A percentile compares a stretch with the other conserved stretches of the same genome.
Evolutionary conservation across 352 stramenopile species (phyloP).

Genomic region (Aphanomyces cochlioides): DNA sequence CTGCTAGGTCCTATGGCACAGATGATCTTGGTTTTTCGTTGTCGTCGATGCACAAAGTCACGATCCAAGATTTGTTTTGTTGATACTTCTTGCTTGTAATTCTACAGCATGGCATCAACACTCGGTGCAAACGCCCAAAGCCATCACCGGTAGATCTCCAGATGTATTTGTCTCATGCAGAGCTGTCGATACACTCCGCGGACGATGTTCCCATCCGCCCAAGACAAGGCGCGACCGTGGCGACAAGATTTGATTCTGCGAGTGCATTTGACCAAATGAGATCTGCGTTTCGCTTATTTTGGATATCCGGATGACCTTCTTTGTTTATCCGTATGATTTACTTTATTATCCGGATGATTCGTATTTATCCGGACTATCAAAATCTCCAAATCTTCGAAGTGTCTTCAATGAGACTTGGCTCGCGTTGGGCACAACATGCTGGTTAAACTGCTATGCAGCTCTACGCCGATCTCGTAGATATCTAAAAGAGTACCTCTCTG

Average conservation of each 20-base stretch:
- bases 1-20: slow-evolving; percentile 97
- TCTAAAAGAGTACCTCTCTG: too few relatives aligned
- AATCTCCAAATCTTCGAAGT: too few relatives aligned
- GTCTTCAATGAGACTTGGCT: too few relatives aligned
- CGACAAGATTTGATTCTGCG: slow-evolving; percentile 23
- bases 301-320: too few relatives aligned
- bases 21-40: slow-evolving; percentile 97
- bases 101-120: slow-evolving; percentile 15
- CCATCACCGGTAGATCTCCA: slow-evolving; percentile 17
- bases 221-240: slow-evolving; percentile 22
- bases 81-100: slow-evolving; percentile 52
- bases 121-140: too few relatives aligned
- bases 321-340: too few relatives aligned
- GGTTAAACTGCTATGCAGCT: too few relatives aligned
- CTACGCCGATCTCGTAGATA: too few relatives aligned
- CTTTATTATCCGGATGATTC: background rate
- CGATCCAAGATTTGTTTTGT: slow-evolving; percentile 67
- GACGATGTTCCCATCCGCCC: slow-evolving; percentile 18
- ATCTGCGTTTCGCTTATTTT: too few relatives aligned
- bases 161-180: slow-evolving; percentile 19
- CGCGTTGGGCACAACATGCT: too few relatives aligned
- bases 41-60: slow-evolving; percentile 36
- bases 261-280: background rate
- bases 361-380: too few relatives aligned
- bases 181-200: slow-evolving; percentile 14